A percentile compares a stretch with the other conserved stretches of the same genome.
These are phyloP conservation scores for Cryoendolithus antarcticus DNA, from an alignment of 2,329 filamentous ascomycete genomes.

Conservation along the genomic window DNA sequence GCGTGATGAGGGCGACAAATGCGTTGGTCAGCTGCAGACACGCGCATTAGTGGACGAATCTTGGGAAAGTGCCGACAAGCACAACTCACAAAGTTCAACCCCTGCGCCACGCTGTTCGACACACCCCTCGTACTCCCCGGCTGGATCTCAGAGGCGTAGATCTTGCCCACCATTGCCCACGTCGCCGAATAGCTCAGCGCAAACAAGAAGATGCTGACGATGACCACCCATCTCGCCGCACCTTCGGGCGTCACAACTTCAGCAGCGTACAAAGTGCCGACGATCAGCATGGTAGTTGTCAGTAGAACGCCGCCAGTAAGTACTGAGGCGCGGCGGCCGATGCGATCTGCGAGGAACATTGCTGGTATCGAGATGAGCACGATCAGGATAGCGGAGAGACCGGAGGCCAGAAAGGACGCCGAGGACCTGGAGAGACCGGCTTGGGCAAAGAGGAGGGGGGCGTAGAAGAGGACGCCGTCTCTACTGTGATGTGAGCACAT, in stretches of 20 bases:
- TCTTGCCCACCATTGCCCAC: constrained; percentile 43
- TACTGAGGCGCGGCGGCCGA: constrained; percentile 41
- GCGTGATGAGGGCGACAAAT: constrained; percentile 30
- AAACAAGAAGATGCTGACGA: constrained; percentile 38
- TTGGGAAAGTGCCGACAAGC: too few relatives aligned
- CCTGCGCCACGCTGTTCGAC: constrained; percentile 40
- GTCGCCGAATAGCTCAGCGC: constrained; percentile 34
- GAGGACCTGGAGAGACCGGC: constrained; percentile 40
- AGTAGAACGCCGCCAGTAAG: constrained; percentile 42
- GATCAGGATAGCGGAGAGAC: constrained; percentile 45
- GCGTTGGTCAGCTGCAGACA: constrained; percentile 23
- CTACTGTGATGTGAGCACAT: background rate
- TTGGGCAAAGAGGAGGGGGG: constrained; percentile 44
- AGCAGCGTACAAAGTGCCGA: constrained; percentile 40
- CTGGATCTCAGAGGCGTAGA: constrained; percentile 48
- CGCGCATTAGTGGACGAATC: too few relatives aligned
- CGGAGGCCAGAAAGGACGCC: constrained; percentile 46
- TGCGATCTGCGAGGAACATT: constrained; percentile 41
- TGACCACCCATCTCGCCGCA: constrained; percentile 35
- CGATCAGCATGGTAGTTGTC: constrained; percentile 39
- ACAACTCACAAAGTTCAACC: constrained; percentile 43
- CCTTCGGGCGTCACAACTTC: constrained; percentile 9
- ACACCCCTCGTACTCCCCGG: constrained; percentile 40
- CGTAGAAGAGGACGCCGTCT: constrained; percentile 32
- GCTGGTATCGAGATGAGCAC: constrained; percentile 42